phyloP scores from a whole-genome alignment of 2,329 filamentous ascomycete species.

The Xylariaceae sp. region DNA sequence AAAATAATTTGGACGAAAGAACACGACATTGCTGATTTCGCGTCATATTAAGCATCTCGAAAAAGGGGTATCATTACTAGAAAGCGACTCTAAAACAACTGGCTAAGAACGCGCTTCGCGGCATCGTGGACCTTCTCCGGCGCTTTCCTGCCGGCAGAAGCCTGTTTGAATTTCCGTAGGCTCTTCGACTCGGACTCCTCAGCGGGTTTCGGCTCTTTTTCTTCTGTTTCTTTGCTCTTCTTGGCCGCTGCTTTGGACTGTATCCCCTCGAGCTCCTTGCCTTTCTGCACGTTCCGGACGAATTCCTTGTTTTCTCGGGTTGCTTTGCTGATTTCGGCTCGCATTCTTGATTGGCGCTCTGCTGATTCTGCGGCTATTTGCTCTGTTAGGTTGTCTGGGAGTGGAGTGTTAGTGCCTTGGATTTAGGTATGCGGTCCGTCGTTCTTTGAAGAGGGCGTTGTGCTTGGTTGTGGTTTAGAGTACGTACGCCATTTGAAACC shows the following conservation, averaged over 20 bases:
- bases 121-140: conserved; percentile 29
- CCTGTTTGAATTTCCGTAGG: conserved; percentile 31
- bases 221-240: conserved; percentile 31
- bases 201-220: conserved; percentile 6
- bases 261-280: conserved; percentile 75
- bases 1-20: neutral
- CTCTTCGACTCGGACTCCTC: conserved; percentile 13
- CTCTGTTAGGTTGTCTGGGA: conserved; percentile 56
- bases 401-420: conserved; percentile 4
- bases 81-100: conserved; percentile 28
- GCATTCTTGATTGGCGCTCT: conserved; percentile 68
- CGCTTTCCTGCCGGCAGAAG: conserved; percentile 28
- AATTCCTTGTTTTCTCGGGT: conserved; percentile 79
- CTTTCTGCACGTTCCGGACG: conserved; percentile 71
- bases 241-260: conserved; percentile 54
- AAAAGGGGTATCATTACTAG: conserved; percentile 29
- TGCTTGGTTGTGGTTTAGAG: neutral
- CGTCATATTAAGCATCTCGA: neutral
- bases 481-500: conserved; percentile 70
- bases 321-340: conserved; percentile 71
- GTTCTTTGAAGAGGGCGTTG: neutral
- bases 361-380: conserved; percentile 80
- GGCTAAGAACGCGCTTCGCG: conserved; percentile 31
- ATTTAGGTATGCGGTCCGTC: neutral
- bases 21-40: neutral